Evolutionary conservation across 1,284 basidiomycete species (phyloP).

Genomic region (Puccinia brachypodii): DNA sequence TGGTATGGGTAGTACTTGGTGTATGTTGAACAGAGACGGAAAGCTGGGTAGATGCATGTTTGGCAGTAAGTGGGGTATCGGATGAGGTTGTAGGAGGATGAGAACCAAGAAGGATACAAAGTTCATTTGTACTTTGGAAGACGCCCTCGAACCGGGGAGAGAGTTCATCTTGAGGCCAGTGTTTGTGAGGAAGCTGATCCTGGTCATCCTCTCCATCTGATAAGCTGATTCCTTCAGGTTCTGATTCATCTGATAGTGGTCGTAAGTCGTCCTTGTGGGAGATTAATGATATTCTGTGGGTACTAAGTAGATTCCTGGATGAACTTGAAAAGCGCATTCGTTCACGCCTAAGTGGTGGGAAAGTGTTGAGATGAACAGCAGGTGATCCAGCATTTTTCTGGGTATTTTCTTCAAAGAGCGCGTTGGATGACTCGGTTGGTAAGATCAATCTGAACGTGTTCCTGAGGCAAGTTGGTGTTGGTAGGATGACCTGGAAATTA

Average conservation of each 20-base stretch:
- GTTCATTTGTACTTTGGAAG: conserved; percentile 42
- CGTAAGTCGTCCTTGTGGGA: conserved; percentile 12
- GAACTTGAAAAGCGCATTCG: conserved; percentile 9
- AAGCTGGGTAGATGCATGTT: conserved; percentile 19
- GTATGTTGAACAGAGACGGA: conserved; percentile 29
- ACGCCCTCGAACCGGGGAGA: conserved; percentile 38
- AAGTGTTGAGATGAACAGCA: conserved; percentile 19
- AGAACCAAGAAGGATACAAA: conserved; percentile 13
- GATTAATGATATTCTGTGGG: conserved; percentile 4
- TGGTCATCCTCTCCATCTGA: conserved; percentile 22
- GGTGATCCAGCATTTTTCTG: neutral
- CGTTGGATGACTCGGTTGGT: conserved; percentile 4
- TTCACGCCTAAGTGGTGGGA: conserved; percentile 35
- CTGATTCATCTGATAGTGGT: conserved; percentile 45
- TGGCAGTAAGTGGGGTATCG: conserved; percentile 11
- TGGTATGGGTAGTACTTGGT: neutral
- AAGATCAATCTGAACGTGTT: conserved; percentile 37
- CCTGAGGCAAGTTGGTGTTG: conserved; percentile 34
- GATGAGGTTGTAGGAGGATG: neutral
- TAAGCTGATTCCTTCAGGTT: conserved; percentile 35
- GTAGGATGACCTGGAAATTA: conserved; percentile 36
- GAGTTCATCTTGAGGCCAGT: conserved; percentile 42
- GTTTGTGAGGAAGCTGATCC: neutral
- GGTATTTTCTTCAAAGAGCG: neutral
- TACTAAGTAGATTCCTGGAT: neutral